Percentiles rank a stretch among this genome's conserved stretches.
Evolutionary conservation across 2,329 filamentous ascomycete genomes (phyloP).

Genomic region (Alternaria sp.): DNA sequence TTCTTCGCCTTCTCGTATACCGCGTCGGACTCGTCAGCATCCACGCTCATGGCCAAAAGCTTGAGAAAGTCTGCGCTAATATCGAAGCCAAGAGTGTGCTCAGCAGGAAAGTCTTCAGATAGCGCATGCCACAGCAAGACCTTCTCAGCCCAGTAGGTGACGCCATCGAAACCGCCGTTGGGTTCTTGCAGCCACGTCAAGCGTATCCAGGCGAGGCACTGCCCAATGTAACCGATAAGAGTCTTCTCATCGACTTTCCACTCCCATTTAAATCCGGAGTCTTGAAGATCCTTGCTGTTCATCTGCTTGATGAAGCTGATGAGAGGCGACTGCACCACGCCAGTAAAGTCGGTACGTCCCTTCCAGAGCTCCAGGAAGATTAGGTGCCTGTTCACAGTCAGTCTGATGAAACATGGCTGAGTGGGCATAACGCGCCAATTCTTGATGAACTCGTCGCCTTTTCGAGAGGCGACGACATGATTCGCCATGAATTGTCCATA

Average conservation of each 20-base stretch:
- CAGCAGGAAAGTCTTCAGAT: slow-evolving; percentile 32
- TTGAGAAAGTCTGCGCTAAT: slow-evolving; percentile 31
- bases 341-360: slow-evolving; percentile 21
- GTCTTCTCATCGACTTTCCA: slow-evolving; percentile 41
- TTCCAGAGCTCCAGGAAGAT: slow-evolving; percentile 37
- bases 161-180: slow-evolving; percentile 38
- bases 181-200: slow-evolving; percentile 41
- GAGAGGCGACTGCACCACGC: slow-evolving; percentile 28
- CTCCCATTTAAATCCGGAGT: slow-evolving; percentile 37
- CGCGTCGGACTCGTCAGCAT: slow-evolving; percentile 30
- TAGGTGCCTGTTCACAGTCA: slow-evolving; percentile 23
- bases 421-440: slow-evolving; percentile 52
- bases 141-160: slow-evolving; percentile 37
- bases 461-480: slow-evolving; percentile 53
- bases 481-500: slow-evolving; percentile 45
- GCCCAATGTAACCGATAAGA: slow-evolving; percentile 49
- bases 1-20: slow-evolving; percentile 39
- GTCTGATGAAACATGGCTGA: neutral
- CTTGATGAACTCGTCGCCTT: slow-evolving; percentile 54
- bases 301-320: slow-evolving; percentile 33
- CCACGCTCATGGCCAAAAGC: slow-evolving; percentile 29
- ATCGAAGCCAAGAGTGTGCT: slow-evolving; percentile 34
- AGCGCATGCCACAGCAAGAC: slow-evolving; percentile 33
- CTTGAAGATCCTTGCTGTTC: slow-evolving; percentile 27
- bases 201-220: slow-evolving; percentile 49